A percentile compares a stretch with the other conserved stretches of the same genome.
phyloP scores from a whole-genome alignment of 2,329 filamentous ascomycete genomes.

The Neonectria punicea region DNA sequence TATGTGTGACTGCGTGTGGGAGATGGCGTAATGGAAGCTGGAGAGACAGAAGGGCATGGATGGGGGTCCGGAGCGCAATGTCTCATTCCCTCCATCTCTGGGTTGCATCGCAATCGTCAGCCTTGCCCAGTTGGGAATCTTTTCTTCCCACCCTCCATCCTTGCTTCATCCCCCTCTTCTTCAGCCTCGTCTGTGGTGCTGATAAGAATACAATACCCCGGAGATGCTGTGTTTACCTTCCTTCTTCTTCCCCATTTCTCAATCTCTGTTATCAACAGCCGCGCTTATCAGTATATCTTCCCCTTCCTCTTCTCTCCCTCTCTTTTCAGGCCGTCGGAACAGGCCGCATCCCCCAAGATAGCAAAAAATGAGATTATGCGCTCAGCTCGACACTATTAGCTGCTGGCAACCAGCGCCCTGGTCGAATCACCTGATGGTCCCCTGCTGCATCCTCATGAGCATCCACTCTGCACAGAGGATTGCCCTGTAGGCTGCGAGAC shows the following conservation, averaged over 20 bases:
- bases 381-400: not conserved
- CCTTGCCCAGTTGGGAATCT: not conserved
- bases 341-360: not conserved
- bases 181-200: slow-evolving; percentile 13
- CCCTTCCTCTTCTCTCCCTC: too few species aligned
- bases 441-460: slow-evolving; percentile 18
- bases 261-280: not conserved
- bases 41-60: not conserved
- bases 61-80: not conserved
- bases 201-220: slow-evolving; percentile 1
- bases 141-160: not conserved
- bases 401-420: slow-evolving; percentile 1
- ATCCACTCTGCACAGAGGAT: slow-evolving; percentile 14
- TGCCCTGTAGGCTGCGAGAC: not conserved
- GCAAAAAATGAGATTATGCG: not conserved
- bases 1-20: not conserved
- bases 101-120: slow-evolving; percentile 8
- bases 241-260: not conserved
- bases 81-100: slow-evolving; percentile 5
- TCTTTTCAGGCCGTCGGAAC: not conserved
- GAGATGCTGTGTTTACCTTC: slow-evolving; percentile 9
- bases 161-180: not conserved
- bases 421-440: slow-evolving; percentile 22
- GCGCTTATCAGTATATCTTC: not conserved
- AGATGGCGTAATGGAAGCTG: not conserved